Evolutionary conservation across 2,329 filamentous ascomycete genomes (phyloP).

Genomic region (Penicillium decumbens): DNA sequence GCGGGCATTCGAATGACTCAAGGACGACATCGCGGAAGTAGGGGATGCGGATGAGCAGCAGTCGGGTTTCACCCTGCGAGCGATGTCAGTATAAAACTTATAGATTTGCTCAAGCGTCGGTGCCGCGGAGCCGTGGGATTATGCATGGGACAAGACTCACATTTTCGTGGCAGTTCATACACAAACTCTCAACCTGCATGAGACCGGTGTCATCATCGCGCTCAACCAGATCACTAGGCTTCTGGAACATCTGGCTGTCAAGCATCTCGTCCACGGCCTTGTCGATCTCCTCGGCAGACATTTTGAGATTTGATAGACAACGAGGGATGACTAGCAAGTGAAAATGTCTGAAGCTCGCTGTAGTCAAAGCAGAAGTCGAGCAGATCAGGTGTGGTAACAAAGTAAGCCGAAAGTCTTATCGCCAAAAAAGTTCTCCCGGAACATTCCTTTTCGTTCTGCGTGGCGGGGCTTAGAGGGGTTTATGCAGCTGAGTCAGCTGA

Average conservation of each 20-base stretch:
- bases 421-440: constrained; percentile 25
- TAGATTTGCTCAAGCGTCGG: background rate
- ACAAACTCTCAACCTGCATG: constrained; percentile 62
- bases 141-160: constrained; percentile 45
- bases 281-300: constrained; percentile 26
- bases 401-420: constrained; percentile 11
- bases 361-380: background rate
- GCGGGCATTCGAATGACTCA: constrained; percentile 90
- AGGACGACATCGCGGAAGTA: constrained; percentile 97
- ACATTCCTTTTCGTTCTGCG: constrained; percentile 29
- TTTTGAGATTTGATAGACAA: constrained; percentile 13
- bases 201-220: constrained; percentile 41
- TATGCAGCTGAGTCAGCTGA: constrained; percentile 16
- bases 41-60: constrained; percentile 87
- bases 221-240: constrained; percentile 38
- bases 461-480: constrained; percentile 21
- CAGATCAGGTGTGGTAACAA: background rate
- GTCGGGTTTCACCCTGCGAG: constrained; percentile 69
- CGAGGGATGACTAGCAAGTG: background rate
- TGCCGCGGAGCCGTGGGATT: background rate
- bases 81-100: constrained; percentile 10
- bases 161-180: constrained; percentile 81
- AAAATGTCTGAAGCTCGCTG: background rate
- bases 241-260: constrained; percentile 33
- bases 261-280: constrained; percentile 7